phyloP scores from a whole-genome alignment of 1,284 basidiomycete species.

The Fistulina hepatica region DNA sequence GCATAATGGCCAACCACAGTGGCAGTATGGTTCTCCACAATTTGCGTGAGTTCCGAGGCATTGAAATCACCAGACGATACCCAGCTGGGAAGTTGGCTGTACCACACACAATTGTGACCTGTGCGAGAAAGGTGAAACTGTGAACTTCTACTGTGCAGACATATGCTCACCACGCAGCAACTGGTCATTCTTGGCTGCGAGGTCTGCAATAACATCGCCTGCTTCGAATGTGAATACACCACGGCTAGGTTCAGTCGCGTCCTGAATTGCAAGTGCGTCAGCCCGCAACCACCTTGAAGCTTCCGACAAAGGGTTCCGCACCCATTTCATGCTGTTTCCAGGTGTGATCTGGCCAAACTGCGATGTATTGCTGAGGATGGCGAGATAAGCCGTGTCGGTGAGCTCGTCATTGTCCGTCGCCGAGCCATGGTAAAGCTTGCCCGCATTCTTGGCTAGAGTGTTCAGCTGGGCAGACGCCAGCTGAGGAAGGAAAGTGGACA shows the following conservation, averaged over 20 bases:
- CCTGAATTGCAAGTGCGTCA: slow-evolving; percentile 21
- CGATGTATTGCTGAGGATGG: slow-evolving; percentile 29
- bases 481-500: too few relatives aligned
- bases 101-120: slow-evolving; percentile 46
- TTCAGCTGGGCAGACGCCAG: too few relatives aligned
- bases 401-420: slow-evolving; percentile 51
- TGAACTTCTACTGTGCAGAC: background rate
- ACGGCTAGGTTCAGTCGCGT: slow-evolving; percentile 40
- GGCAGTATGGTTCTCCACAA: slow-evolving; percentile 28
- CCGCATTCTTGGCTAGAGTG: slow-evolving; percentile 1
- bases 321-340: slow-evolving; percentile 50
- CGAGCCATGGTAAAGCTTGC: slow-evolving; percentile 2
- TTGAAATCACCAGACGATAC: slow-evolving; percentile 28
- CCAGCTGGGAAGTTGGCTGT: slow-evolving; percentile 44
- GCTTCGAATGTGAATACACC: slow-evolving; percentile 36
- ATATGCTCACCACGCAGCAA: slow-evolving; percentile 27
- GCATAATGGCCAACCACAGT: slow-evolving; percentile 32
- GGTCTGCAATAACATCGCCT: slow-evolving; percentile 34
- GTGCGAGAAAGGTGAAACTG: slow-evolving; percentile 4
- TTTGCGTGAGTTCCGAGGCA: slow-evolving; percentile 23
- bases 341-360: slow-evolving; percentile 43
- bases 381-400: slow-evolving; percentile 33
- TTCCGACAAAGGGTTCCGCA: slow-evolving; percentile 13
- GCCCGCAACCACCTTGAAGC: background rate
- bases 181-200: slow-evolving; percentile 35